phyloP scores from a whole-genome alignment of 2,329 filamentous ascomycete genomes.

The Phyllosticta capitalensis region DNA sequence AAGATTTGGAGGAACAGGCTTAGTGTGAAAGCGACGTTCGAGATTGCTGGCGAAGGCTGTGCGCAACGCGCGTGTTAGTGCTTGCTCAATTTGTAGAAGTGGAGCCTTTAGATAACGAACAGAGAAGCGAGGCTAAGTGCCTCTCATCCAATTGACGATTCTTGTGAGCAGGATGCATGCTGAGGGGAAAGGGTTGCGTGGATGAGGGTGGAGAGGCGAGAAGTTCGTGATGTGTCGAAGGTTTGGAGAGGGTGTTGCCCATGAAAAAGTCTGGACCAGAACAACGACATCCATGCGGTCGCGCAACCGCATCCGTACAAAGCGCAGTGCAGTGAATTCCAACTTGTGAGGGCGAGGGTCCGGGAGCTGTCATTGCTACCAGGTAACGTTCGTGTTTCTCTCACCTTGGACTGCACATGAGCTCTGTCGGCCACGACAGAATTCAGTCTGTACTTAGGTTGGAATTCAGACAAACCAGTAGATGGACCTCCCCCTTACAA shows the following conservation, averaged over 20 bases:
- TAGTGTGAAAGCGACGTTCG: conserved; percentile 16
- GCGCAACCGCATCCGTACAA: no score
- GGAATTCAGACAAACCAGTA: not conserved
- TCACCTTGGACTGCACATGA: no score
- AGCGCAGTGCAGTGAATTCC: no score
- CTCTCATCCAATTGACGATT: conserved; percentile 25
- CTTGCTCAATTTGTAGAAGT: not conserved
- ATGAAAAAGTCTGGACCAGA: no score
- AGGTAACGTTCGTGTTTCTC: no score
- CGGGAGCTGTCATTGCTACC: no score
- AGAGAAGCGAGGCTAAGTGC: conserved; percentile 13
- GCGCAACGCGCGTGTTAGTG: conserved; percentile 12
- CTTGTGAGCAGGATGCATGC: not conserved
- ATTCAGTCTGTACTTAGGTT: not conserved
- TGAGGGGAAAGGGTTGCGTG: not conserved
- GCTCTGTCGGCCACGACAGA: not conserved
- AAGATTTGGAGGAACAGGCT: conserved; percentile 14
- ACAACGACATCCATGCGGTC: no score
- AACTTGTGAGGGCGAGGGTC: no score
- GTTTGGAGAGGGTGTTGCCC: not conserved
- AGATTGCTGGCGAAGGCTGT: conserved; percentile 26
- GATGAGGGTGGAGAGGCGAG: not conserved
- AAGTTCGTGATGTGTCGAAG: not conserved
- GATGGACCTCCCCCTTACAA: not conserved
- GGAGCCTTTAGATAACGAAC: not conserved